These are phyloP conservation scores for Exutisphaerella laricina DNA, from an alignment of 2,329 filamentous ascomycete species.

Conservation along the genomic window DNA sequence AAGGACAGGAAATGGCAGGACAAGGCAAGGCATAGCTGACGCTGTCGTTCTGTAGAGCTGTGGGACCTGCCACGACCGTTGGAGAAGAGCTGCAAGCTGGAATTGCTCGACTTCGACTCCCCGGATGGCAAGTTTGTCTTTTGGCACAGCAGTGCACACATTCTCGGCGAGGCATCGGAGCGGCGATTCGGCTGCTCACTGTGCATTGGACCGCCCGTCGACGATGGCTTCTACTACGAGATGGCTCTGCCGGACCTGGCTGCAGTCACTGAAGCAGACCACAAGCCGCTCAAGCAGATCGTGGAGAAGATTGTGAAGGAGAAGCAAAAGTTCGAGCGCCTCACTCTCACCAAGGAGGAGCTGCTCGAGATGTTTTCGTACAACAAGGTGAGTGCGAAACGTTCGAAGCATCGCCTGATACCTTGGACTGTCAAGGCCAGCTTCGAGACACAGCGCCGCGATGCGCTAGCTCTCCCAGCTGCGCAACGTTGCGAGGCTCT, in stretches of 20 bases:
- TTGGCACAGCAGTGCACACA: conserved; percentile 95
- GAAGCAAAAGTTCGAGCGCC: conserved; percentile 88
- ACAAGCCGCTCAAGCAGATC: conserved; percentile 76
- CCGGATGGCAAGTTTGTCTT: conserved; percentile 83
- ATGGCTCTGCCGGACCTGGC: conserved; percentile 75
- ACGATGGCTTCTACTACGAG: conserved; percentile 95
- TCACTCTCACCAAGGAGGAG: conserved; percentile 84
- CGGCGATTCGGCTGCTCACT: conserved; percentile 84
- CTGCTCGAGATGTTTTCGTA: conserved; percentile 94
- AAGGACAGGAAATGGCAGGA: no score
- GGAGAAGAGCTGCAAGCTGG: conserved; percentile 79
- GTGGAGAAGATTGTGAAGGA: conserved; percentile 86
- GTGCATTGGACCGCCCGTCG: conserved; percentile 87
- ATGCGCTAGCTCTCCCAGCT: no score
- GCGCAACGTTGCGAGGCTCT: no score
- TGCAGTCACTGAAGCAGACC: conserved; percentile 68
- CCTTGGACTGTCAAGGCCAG: no score
- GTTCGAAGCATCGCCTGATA: no score
- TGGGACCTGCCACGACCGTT: conserved; percentile 93
- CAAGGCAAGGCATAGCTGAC: no score
- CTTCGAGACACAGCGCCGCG: no score
- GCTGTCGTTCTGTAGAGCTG: no score
- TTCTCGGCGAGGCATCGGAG: conserved; percentile 92
- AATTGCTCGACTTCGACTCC: conserved; percentile 76
- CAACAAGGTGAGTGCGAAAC: no score